Conservation (phyloP, 2,329 filamentous ascomycete genomes). For the Aspergillus aculeatus region DNA sequence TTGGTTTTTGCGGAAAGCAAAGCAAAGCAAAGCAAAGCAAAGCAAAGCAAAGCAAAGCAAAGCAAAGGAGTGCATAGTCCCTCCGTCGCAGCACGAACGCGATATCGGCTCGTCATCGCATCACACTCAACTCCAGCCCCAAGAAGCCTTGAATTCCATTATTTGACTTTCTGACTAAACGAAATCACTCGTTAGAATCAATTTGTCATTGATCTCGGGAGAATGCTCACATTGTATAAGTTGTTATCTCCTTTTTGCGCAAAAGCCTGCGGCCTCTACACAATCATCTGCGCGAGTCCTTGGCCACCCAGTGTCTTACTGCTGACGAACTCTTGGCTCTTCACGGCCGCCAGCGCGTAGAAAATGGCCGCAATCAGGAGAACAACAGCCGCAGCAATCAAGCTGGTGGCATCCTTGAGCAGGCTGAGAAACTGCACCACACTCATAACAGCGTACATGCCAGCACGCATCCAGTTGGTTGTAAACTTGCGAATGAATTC, state of each 20-base stretch:
- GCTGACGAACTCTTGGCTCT: conserved; percentile 48
- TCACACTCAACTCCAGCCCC: conserved; percentile 12
- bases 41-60: conserved; percentile 6
- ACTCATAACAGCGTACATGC: conserved; percentile 78
- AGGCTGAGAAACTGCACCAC: conserved; percentile 81
- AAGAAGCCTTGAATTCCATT: not conserved
- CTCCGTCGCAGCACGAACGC: conserved; percentile 17
- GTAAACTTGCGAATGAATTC: conserved; percentile 84
- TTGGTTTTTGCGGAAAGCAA: not conserved
- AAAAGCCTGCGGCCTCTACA: conserved; percentile 48
- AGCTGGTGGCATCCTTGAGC: conserved; percentile 61
- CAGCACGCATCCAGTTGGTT: conserved; percentile 95
- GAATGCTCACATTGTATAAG: not conserved
- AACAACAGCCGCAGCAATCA: conserved; percentile 84
- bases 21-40: conserved; percentile 5
- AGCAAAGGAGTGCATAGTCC: conserved; percentile 11
- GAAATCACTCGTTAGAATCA: not conserved
- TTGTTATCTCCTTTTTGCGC: not conserved
- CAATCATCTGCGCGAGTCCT: conserved; percentile 97
- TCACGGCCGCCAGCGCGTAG: conserved; percentile 58
- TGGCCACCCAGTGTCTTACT: conserved; percentile 96
- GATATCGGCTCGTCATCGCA: conserved; percentile 25
- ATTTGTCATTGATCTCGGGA: not conserved
- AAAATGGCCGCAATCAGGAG: conserved; percentile 74
- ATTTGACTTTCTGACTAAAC: not conserved